These are phyloP conservation scores for Naganishia liquefaciens DNA, from an alignment of 1,284 basidiomycete genomes.

Conservation along the genomic window DNA sequence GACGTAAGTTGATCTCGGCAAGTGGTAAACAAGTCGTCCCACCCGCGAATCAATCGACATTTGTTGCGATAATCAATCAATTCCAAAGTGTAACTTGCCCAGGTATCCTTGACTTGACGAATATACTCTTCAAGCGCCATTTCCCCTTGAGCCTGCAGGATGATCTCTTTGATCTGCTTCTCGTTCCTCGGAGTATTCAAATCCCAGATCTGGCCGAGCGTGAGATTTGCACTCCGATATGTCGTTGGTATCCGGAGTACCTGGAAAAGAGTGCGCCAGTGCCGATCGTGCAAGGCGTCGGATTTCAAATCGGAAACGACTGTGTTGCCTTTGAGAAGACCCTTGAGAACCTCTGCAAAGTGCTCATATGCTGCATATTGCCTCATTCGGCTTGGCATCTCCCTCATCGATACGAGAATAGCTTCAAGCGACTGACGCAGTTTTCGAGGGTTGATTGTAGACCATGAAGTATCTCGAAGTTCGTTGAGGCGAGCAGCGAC, in stretches of 20 bases:
- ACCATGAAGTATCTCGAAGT: slow-evolving; percentile 85
- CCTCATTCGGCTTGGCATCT: slow-evolving; percentile 98
- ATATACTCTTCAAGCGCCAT: slow-evolving; percentile 94
- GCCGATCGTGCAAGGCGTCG: slow-evolving; percentile 94
- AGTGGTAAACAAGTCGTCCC: slow-evolving; percentile 97
- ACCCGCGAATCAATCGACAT: slow-evolving; percentile 91
- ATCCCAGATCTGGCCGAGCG: slow-evolving; percentile 94
- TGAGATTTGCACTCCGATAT: slow-evolving; percentile 69
- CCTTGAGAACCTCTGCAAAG: slow-evolving; percentile 86
- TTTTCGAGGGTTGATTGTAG: slow-evolving; percentile 86
- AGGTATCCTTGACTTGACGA: slow-evolving; percentile 92
- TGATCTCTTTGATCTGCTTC: slow-evolving; percentile 84
- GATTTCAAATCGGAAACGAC: slow-evolving; percentile 92
- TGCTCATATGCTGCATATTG: slow-evolving; percentile 99
- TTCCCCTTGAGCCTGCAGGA: slow-evolving; percentile 97
- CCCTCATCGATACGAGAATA: slow-evolving; percentile 84
- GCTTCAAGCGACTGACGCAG: slow-evolving; percentile 90
- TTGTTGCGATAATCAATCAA: slow-evolving; percentile 99
- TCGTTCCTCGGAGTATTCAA: slow-evolving; percentile 95
- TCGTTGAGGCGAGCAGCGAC: slow-evolving; percentile 94
- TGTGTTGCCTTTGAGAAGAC: slow-evolving; percentile 83
- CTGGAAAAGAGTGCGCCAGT: slow-evolving; percentile 98
- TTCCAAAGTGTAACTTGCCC: slow-evolving; percentile 94
- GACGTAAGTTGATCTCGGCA: slow-evolving; percentile 96
- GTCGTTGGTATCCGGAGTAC: slow-evolving; percentile 68